A percentile compares a stretch with the other conserved stretches of the same genome.
Evolutionary conservation across 2,329 filamentous ascomycete genomes (phyloP).

Genomic region (Alternaria triticina): DNA sequence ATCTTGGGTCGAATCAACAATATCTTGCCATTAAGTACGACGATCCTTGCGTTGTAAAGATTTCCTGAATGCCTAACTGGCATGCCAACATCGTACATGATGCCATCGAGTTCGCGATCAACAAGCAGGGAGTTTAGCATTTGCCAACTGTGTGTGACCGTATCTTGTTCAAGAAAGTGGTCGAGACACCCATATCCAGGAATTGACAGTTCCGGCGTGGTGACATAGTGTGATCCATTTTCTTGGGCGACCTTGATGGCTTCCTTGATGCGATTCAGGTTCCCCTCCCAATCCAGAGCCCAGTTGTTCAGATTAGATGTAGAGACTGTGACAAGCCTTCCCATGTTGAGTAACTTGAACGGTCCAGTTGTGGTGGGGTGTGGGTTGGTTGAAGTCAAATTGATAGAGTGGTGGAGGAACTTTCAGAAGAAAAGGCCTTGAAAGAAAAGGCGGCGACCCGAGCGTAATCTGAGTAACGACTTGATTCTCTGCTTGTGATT

Average conservation of each 20-base stretch:
- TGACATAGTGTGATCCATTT: neutral
- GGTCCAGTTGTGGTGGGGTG: neutral
- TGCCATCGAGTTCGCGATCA: slow-evolving; percentile 67
- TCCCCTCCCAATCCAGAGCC: slow-evolving; percentile 56
- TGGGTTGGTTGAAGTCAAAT: neutral
- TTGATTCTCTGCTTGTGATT: no score
- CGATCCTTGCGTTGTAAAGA: slow-evolving; percentile 66
- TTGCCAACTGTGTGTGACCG: slow-evolving; percentile 56
- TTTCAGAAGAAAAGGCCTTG: no score
- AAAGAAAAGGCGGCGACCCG: no score
- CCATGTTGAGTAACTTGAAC: slow-evolving; percentile 9
- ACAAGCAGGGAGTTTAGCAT: slow-evolving; percentile 66
- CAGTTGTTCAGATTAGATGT: slow-evolving; percentile 37
- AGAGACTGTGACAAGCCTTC: slow-evolving; percentile 33
- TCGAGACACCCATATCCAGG: slow-evolving; percentile 58
- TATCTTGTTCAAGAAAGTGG: slow-evolving; percentile 55
- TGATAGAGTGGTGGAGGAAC: no score
- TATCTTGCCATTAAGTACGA: slow-evolving; percentile 70
- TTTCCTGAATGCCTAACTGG: slow-evolving; percentile 66
- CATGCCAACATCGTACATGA: slow-evolving; percentile 48
- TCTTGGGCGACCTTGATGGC: slow-evolving; percentile 53
- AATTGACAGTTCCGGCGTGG: slow-evolving; percentile 33
- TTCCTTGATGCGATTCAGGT: slow-evolving; percentile 67
- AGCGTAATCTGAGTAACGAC: no score
- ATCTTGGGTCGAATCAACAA: slow-evolving; percentile 76